Percentiles rank a stretch among this genome's conserved stretches.
phyloP scores from a whole-genome alignment of 306 rosid species.

The Sicyos edulis region DNA sequence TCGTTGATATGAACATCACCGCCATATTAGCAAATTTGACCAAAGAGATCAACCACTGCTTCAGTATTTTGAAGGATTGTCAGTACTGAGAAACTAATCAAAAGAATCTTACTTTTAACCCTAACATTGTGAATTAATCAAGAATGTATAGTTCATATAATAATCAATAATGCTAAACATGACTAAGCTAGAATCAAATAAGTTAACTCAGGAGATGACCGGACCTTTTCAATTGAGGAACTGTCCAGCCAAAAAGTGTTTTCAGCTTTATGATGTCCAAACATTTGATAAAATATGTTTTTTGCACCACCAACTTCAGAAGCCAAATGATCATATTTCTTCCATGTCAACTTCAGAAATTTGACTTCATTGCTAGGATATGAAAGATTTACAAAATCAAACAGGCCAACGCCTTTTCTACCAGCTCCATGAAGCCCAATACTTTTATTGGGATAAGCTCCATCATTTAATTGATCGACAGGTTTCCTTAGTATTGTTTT shows the following conservation, averaged over 20 bases:
- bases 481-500: conserved; percentile 29
- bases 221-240: conserved; percentile 88
- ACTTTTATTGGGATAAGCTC: conserved; percentile 27
- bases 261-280: conserved; percentile 67
- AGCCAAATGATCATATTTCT: conserved; percentile 60
- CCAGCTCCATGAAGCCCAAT: conserved; percentile 25
- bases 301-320: conserved; percentile 75
- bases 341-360: conserved; percentile 78
- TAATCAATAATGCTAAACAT: conserved; percentile 6
- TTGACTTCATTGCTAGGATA: conserved; percentile 41
- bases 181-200: conserved; percentile 8
- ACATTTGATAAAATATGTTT: conserved; percentile 64
- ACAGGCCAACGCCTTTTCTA: conserved; percentile 28
- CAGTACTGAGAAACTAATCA: neutral
- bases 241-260: conserved; percentile 98
- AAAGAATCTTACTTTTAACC: neutral
- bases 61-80: conserved; percentile 9
- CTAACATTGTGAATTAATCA: neutral
- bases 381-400: conserved; percentile 33
- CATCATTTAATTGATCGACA: conserved; percentile 27
- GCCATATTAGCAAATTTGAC: too few relatives aligned
- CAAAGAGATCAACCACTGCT: neutral
- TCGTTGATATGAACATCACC: neutral
- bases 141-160: neutral
- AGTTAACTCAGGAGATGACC: conserved; percentile 20